Percentiles rank a stretch among this genome's conserved stretches.
phyloP scores from a whole-genome alignment of 106 monocot species.

The Ottelia alismoides region DNA sequence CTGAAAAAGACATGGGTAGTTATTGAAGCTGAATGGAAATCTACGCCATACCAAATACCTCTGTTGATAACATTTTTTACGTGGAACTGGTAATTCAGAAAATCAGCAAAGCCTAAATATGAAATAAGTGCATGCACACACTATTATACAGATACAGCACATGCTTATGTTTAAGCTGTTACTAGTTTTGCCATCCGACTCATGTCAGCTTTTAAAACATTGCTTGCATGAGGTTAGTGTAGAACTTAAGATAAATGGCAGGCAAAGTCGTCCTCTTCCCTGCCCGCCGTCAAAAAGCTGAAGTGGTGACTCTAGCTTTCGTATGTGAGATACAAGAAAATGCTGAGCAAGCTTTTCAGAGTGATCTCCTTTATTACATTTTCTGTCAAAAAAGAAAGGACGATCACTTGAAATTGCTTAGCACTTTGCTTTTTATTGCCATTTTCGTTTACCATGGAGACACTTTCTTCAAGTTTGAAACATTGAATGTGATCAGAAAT shows the following conservation, averaged over 20 bases:
- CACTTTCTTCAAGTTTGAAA: too few relatives aligned
- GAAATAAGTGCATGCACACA: neutral
- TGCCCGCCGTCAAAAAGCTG: neutral
- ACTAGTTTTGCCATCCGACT: neutral
- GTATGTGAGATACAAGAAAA: too few relatives aligned
- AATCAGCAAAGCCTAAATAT: too few relatives aligned
- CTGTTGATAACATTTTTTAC: neutral
- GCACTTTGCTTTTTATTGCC: neutral
- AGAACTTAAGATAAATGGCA: neutral
- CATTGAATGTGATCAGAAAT: too few relatives aligned
- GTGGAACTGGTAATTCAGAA: neutral
- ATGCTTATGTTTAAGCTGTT: neutral
- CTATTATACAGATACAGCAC: neutral
- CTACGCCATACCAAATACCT: neutral
- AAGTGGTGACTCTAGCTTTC: too few relatives aligned
- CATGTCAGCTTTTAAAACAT: neutral
- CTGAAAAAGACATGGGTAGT: neutral
- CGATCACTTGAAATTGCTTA: neutral
- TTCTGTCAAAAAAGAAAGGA: neutral
- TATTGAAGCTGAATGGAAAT: neutral
- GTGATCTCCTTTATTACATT: neutral
- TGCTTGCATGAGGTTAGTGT: neutral
- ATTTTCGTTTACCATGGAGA: neutral
- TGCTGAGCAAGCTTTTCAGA: neutral
- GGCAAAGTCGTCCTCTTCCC: neutral